Evolutionary conservation across 495 filamentous ascomycete genomes (phyloP), one percentile per base, ranked within the genome.

Genomic region (Aspergillus homomorphus): DNA sequence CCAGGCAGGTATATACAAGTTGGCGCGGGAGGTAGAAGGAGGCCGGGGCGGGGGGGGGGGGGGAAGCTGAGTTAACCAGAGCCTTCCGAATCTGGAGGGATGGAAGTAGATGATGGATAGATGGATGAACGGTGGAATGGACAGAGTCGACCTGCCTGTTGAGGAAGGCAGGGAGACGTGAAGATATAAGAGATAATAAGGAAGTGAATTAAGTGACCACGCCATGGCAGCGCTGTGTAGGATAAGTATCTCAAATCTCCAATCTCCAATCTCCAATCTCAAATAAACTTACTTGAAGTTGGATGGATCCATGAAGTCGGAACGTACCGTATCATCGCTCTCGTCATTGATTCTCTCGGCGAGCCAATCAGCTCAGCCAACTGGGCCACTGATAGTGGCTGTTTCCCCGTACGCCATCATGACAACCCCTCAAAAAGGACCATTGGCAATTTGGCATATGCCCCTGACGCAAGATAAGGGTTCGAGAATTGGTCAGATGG

Each of bases 401-500:
- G 8, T 38, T 38, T 51, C 23, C 24, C 24, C 23, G 48, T 14
- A 26, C 46, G 46, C 46, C 48, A 51, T 24, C 23, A 51, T 51
- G 48, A 30, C 24, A 57, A 24, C 45, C 3, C n/a, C n/a, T 38
- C 7, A 18, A 43, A 19, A 18, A 24, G 12, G 24, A 43, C 21
- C 48, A 44, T 28, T 24, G 28, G 21, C 44, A 46, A 38, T 7
- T 14, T 12, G 6, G 15, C 26, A 30, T 10, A 4, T 45, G 44
- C 45, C 19, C 19, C 14, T 45, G 28, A 53, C 26, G 53, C 52
- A 57, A 50, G 62, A 64, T 64, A 61, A 60, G 45, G 38, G 49
- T n/a, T 26, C 24, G 54, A 19, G 42, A 59, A 54, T 60, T 56
- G 62, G 54, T 51, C 57, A 49, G 54, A 51, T 43, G 45, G 50